phyloP scores from a whole-genome alignment of 176 grass and related monocot genomes.

The Oryza rufipogon region DNA sequence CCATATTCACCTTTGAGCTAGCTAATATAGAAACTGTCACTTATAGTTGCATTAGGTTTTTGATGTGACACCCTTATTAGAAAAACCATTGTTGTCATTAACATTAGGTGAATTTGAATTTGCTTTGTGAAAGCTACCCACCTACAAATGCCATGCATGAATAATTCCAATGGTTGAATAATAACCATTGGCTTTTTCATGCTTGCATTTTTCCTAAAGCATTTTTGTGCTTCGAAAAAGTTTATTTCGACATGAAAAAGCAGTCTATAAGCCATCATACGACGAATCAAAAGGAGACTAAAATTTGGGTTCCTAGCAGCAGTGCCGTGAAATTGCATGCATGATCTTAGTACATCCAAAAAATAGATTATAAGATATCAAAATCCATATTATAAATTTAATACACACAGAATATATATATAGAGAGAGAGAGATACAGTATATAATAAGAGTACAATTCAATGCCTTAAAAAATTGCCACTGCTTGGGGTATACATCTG shows the following conservation, averaged over 20 bases:
- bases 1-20: background rate
- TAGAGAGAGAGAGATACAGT: no score
- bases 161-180: background rate
- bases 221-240: background rate
- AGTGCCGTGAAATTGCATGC: background rate
- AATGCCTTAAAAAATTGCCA: background rate
- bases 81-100: background rate
- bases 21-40: constrained; percentile 25
- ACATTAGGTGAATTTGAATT: constrained; percentile 27
- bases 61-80: constrained; percentile 38
- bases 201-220: background rate
- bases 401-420: no score
- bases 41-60: constrained; percentile 46
- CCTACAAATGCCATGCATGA: background rate
- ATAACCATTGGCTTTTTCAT: background rate
- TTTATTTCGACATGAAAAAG: background rate
- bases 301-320: background rate
- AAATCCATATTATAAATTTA: background rate
- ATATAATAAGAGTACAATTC: no score
- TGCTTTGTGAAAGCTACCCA: background rate
- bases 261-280: background rate
- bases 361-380: background rate
- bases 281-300: background rate
- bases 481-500: background rate
- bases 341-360: background rate